phyloP scores from a whole-genome alignment of 805 yeast genomes.

The Candida pseudoglaebosa region DNA sequence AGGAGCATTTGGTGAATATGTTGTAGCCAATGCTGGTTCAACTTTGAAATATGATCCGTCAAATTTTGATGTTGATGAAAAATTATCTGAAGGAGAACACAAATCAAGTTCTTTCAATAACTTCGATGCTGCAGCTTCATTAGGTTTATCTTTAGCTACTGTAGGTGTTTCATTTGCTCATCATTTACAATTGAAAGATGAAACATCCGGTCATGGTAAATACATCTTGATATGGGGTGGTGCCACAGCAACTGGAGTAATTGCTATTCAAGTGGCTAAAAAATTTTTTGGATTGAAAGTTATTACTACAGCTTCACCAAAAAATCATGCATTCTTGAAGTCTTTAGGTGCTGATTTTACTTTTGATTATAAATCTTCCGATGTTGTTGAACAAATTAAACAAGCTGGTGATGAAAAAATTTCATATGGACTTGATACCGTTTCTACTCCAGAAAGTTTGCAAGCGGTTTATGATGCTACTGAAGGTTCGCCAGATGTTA shows the following conservation, averaged over 20 bases:
- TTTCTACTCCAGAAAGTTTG: constrained; percentile 18
- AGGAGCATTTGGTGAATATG: constrained; percentile 62
- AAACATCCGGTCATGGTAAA: constrained; percentile 13
- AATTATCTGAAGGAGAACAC: constrained; percentile 13
- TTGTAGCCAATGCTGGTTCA: constrained; percentile 31
- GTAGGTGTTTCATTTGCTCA: constrained; percentile 39
- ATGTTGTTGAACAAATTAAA: constrained; percentile 21
- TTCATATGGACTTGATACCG: constrained; percentile 26
- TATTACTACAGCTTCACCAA: constrained; percentile 24
- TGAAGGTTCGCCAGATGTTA: constrained; percentile 17
- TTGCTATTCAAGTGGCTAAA: constrained; percentile 31
- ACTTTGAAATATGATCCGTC: constrained; percentile 29
- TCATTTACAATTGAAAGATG: constrained; percentile 23
- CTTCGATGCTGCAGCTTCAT: constrained; percentile 62
- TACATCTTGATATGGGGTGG: constrained; percentile 35
- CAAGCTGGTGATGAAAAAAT: constrained; percentile 17
- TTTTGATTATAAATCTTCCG: constrained; percentile 24
- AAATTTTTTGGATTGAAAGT: constrained; percentile 25
- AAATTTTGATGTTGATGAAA: constrained; percentile 12
- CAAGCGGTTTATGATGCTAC: constrained; percentile 27
- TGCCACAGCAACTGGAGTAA: constrained; percentile 30
- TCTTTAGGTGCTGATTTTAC: constrained; percentile 26
- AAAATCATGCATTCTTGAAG: constrained; percentile 21
- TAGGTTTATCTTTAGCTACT: constrained; percentile 52
- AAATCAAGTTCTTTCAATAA: constrained; percentile 40